Percentiles rank a stretch among this genome's conserved stretches.
Evolutionary conservation across 1,139 yeast species (phyloP).

Genomic region (Arxiozyma heterogenica): DNA sequence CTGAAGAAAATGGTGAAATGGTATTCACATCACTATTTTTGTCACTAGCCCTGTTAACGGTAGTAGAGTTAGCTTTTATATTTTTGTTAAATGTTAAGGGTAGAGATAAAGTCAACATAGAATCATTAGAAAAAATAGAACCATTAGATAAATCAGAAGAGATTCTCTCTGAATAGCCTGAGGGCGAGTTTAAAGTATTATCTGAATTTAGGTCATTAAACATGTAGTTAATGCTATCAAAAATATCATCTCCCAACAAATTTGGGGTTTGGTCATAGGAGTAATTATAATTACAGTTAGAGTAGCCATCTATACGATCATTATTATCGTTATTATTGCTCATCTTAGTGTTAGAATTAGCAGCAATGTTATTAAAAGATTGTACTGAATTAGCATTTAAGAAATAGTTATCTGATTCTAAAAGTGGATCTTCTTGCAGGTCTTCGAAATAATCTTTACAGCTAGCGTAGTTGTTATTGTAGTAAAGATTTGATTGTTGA

Average conservation of each 20-base stretch:
- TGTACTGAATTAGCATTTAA: background rate
- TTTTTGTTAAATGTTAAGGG: background rate
- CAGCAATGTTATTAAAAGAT: background rate
- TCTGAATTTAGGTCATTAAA: background rate
- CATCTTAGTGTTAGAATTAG: no score
- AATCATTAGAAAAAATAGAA: background rate
- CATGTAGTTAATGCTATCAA: background rate
- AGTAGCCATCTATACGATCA: background rate
- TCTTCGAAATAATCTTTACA: background rate
- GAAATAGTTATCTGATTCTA: conserved; percentile 1
- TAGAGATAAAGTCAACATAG: background rate
- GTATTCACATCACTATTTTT: no score
- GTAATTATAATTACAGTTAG: background rate
- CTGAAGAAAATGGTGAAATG: background rate
- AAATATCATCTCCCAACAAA: background rate
- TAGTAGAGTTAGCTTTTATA: background rate
- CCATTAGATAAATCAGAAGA: background rate
- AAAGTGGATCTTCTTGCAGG: background rate
- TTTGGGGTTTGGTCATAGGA: background rate
- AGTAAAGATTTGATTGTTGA: background rate
- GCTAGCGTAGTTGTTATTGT: background rate
- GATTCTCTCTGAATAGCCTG: background rate
- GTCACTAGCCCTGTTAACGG: background rate
- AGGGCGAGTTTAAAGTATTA: background rate
- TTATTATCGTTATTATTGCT: no score